These are phyloP conservation scores for Nepenthes mirabilis DNA, from an alignment of 148 eudicot species.

Conservation along the genomic window DNA sequence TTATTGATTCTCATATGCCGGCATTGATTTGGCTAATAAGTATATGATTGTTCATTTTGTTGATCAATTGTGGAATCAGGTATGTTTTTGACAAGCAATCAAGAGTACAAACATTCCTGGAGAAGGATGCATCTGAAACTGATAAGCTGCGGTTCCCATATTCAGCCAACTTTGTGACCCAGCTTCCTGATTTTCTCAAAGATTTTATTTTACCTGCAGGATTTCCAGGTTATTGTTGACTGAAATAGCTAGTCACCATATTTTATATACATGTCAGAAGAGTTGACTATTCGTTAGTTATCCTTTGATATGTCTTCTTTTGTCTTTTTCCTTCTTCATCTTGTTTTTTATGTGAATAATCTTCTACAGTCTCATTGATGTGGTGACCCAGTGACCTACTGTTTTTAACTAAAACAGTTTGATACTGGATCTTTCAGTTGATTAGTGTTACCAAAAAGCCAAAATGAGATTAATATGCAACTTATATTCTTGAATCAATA, in stretches of 20 bases:
- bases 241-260: no score
- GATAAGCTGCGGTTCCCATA: constrained; percentile 20
- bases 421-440: no score
- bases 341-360: not conserved
- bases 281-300: not conserved
- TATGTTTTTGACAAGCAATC: constrained; percentile 35
- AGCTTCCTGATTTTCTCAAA: constrained; percentile 57
- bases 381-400: not conserved
- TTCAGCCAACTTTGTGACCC: constrained; percentile 21
- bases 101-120: constrained; percentile 24
- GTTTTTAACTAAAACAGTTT: no score
- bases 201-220: constrained; percentile 82
- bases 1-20: no score
- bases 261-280: no score
- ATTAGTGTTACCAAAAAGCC: no score
- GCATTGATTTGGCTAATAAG: not conserved
- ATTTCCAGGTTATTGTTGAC: constrained; percentile 45
- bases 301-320: not conserved
- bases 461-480: no score
- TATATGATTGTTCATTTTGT: not conserved
- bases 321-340: not conserved
- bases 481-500: no score
- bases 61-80: constrained; percentile 24
- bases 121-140: constrained; percentile 17
- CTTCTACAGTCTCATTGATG: not conserved